Conservation (phyloP, 306 rosid species). For the Malus fusca region DNA sequence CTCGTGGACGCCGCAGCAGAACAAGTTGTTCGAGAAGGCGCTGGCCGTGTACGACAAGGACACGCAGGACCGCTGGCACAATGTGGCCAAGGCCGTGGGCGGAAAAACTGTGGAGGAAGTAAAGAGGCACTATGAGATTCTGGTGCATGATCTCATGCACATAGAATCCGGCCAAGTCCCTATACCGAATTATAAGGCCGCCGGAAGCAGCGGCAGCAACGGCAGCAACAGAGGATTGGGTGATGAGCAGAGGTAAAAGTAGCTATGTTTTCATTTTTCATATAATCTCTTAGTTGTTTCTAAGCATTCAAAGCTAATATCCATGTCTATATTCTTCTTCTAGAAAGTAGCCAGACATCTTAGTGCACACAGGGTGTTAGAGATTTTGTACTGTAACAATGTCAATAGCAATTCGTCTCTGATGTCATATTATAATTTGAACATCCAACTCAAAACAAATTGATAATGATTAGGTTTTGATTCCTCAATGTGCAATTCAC, state of each 20-base stretch:
- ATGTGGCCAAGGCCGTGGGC: slow-evolving; percentile 80
- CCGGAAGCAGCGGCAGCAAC: slow-evolving; percentile 23
- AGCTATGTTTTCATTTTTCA: background rate
- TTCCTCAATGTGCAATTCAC: background rate
- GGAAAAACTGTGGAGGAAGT: slow-evolving; percentile 75
- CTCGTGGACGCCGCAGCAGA: slow-evolving; percentile 77
- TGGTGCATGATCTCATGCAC: slow-evolving; percentile 60
- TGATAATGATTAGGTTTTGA: background rate
- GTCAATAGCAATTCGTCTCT: background rate
- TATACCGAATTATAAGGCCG: slow-evolving; percentile 49
- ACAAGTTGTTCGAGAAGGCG: slow-evolving; percentile 75
- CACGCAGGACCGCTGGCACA: slow-evolving; percentile 78
- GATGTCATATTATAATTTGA: background rate
- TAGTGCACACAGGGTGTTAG: background rate
- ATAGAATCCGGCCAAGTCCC: slow-evolving; percentile 75
- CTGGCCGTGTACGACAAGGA: slow-evolving; percentile 78
- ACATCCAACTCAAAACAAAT: background rate
- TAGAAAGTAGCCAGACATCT: background rate
- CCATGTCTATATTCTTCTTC: background rate
- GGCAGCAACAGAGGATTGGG: slow-evolving; percentile 13
- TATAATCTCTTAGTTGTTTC: background rate
- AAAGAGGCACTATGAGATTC: slow-evolving; percentile 65
- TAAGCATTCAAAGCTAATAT: background rate
- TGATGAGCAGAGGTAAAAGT: slow-evolving; percentile 47
- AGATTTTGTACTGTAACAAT: background rate